phyloP scores from a whole-genome alignment of 1,284 basidiomycete species.

The Earliella scabrosa region DNA sequence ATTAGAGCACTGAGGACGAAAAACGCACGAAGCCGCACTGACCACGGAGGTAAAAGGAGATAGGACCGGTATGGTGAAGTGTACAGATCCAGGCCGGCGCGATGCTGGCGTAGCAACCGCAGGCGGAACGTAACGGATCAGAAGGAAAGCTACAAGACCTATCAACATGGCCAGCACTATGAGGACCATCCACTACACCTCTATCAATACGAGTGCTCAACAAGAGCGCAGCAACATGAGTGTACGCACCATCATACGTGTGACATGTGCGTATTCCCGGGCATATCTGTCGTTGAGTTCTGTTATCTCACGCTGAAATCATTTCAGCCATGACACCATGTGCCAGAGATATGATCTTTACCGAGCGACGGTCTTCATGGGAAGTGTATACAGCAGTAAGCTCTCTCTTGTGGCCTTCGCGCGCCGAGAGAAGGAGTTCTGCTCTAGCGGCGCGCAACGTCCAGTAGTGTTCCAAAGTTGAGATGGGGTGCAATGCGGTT shows the following conservation, averaged over 20 bases:
- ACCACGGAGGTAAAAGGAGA: slow-evolving; percentile 75
- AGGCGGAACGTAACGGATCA: background rate
- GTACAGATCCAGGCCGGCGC: slow-evolving; percentile 43
- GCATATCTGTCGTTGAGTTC: slow-evolving; percentile 5
- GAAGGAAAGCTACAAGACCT: background rate
- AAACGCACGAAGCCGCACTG: slow-evolving; percentile 26
- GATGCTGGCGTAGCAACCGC: slow-evolving; percentile 24
- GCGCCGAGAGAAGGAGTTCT: slow-evolving; percentile 56
- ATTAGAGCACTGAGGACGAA: background rate
- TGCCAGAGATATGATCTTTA: too few species aligned
- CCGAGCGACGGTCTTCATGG: slow-evolving; percentile 51
- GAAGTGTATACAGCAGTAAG: slow-evolving; percentile 42
- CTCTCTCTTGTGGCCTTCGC: slow-evolving; percentile 50
- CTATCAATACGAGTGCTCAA: too few species aligned
- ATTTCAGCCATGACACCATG: too few species aligned
- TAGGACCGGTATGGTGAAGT: slow-evolving; percentile 71
- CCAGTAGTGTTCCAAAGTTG: slow-evolving; percentile 56
- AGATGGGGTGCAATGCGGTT: slow-evolving; percentile 8
- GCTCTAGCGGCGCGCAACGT: slow-evolving; percentile 61
- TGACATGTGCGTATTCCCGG: slow-evolving; percentile 2
- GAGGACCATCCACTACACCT: slow-evolving; percentile 14
- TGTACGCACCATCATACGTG: slow-evolving; percentile 9
- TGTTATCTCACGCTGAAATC: slow-evolving; percentile 11
- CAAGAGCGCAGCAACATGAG: too few species aligned
- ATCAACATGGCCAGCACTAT: background rate